These are phyloP conservation scores for Vanrija humicola DNA, from an alignment of 1,284 basidiomycete genomes.

Conservation along the genomic window DNA sequence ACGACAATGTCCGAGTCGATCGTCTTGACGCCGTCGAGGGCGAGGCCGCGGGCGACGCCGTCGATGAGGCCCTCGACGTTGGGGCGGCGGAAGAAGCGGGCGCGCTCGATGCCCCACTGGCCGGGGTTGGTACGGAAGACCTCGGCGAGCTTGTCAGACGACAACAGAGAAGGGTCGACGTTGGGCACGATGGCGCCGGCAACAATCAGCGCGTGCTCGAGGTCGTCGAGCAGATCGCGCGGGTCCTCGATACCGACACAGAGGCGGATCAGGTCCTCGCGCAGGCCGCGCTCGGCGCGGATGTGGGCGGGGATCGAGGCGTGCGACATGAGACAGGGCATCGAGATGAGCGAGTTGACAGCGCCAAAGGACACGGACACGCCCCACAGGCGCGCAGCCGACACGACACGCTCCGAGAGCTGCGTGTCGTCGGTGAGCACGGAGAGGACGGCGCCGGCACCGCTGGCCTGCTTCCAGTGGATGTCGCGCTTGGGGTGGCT, in stretches of 20 bases:
- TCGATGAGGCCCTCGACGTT: slow-evolving; percentile 29
- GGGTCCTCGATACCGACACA: slow-evolving; percentile 98
- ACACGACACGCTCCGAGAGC: slow-evolving; percentile 88
- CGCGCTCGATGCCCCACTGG: slow-evolving; percentile 45
- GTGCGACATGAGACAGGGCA: slow-evolving; percentile 99
- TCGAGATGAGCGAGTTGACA: slow-evolving; percentile 96
- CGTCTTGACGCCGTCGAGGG: slow-evolving; percentile 20
- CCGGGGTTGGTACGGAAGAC: slow-evolving; percentile 37
- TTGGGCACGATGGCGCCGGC: slow-evolving; percentile 72
- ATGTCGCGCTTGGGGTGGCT: slow-evolving; percentile 79
- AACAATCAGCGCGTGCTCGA: slow-evolving; percentile 85
- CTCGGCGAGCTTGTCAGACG: slow-evolving; percentile 26
- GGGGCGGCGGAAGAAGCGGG: slow-evolving; percentile 39
- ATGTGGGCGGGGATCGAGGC: slow-evolving; percentile 88
- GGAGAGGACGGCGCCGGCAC: slow-evolving; percentile 88
- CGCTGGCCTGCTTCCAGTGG: slow-evolving; percentile 82
- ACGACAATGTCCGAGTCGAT: slow-evolving; percentile 61
- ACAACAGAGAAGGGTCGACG: slow-evolving; percentile 26
- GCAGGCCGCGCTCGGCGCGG: slow-evolving; percentile 87
- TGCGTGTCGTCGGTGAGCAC: slow-evolving; percentile 91
- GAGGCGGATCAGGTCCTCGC: slow-evolving; percentile 94
- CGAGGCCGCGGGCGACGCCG: slow-evolving; percentile 33
- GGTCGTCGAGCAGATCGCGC: slow-evolving; percentile 87
- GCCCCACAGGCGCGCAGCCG: slow-evolving; percentile 88
- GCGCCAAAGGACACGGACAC: slow-evolving; percentile 98